phyloP scores from a whole-genome alignment of 371 early-diverging fungal genomes.

The Mucor sp. region DNA sequence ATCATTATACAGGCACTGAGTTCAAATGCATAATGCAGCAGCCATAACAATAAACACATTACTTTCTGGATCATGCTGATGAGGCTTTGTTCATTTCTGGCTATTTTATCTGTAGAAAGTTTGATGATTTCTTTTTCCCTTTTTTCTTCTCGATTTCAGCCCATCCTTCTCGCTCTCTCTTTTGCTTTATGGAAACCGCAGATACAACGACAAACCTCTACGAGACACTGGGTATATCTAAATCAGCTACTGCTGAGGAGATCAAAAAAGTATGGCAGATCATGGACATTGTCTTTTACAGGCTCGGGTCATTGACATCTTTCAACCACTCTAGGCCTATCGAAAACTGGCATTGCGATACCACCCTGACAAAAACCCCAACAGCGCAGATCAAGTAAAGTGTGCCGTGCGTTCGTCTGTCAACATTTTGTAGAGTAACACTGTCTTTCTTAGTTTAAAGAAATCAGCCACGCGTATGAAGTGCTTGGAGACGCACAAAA shows the following conservation, averaged over 20 bases:
- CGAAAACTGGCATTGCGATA: constrained; percentile 68
- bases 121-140: not conserved
- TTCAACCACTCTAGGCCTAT: constrained; percentile 26
- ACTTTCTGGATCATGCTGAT: not conserved
- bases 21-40: not conserved
- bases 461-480: constrained; percentile 81
- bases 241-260: constrained; percentile 62
- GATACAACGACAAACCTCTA: constrained; percentile 48
- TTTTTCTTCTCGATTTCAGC: not conserved
- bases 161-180: not conserved
- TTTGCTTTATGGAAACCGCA: constrained; percentile 1
- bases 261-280: constrained; percentile 59
- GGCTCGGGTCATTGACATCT: not conserved
- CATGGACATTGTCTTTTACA: too few relatives aligned
- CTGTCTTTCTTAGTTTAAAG: constrained; percentile 58
- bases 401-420: not conserved
- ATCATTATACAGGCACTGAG: not conserved
- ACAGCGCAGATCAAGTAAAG: constrained; percentile 44
- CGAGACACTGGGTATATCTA: constrained; percentile 59
- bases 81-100: constrained; percentile 1
- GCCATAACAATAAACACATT: not conserved
- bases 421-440: not conserved
- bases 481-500: constrained; percentile 73
- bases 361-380: constrained; percentile 74
- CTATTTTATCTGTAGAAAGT: not conserved